phyloP scores from a whole-genome alignment of 345 rosid genomes.

The Moricandia moricandioides region DNA sequence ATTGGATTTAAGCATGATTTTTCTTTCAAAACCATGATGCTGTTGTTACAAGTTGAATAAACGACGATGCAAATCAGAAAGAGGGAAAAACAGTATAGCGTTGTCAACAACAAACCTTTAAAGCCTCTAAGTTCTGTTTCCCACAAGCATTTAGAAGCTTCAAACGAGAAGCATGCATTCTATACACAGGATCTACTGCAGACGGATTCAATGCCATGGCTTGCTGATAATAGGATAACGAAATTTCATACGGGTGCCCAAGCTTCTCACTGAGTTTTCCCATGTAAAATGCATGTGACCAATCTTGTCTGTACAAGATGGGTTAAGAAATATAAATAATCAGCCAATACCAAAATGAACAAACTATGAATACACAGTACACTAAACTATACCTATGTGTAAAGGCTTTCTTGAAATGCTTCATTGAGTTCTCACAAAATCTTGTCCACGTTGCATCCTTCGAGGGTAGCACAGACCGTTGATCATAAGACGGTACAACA shows the following conservation, averaged over 20 bases:
- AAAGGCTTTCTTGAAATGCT: constrained; percentile 87
- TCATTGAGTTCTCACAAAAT: constrained; percentile 79
- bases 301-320: constrained; percentile 66
- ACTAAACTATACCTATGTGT: constrained; percentile 57
- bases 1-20: not conserved
- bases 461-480: constrained; percentile 69
- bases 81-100: constrained; percentile 1
- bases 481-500: constrained; percentile 93
- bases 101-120: constrained; percentile 58
- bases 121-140: constrained; percentile 59
- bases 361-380: constrained; percentile 1
- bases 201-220: constrained; percentile 79
- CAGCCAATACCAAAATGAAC: constrained; percentile 21
- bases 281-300: constrained; percentile 97
- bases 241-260: constrained; percentile 59
- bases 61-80: constrained; percentile 3
- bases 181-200: constrained; percentile 89
- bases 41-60: constrained; percentile 7
- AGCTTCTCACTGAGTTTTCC: constrained; percentile 96
- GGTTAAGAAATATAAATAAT: not conserved
- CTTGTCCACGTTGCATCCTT: constrained; percentile 75
- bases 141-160: constrained; percentile 72
- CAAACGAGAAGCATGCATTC: constrained; percentile 96
- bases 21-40: constrained; percentile 4
- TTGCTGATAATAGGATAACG: constrained; percentile 67